phyloP scores from a whole-genome alignment of 2,329 filamentous ascomycete species.

The Phialophora chinensis region DNA sequence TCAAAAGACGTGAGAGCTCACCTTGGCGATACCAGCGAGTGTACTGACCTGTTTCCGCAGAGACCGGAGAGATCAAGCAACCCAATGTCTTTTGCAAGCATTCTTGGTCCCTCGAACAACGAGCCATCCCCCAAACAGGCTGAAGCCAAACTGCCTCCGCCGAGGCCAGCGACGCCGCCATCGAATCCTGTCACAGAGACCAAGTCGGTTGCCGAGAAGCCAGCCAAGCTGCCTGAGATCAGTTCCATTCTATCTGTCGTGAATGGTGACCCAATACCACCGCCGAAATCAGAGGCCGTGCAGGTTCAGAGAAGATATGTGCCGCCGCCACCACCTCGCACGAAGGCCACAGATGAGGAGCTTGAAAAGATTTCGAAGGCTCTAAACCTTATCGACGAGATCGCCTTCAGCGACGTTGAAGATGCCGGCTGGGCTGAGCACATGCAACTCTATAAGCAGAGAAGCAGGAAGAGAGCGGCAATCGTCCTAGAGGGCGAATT shows the following conservation, averaged over 20 bases:
- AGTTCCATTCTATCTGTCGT: constrained; percentile 34
- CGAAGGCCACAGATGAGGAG: constrained; percentile 63
- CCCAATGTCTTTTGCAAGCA: constrained; percentile 95
- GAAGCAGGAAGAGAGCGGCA: constrained; percentile 69
- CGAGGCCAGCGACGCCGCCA: constrained; percentile 39
- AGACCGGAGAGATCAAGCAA: constrained; percentile 77
- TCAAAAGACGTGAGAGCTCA: constrained; percentile 45
- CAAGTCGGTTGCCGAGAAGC: constrained; percentile 18
- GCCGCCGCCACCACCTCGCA: constrained; percentile 63
- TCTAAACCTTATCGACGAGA: constrained; percentile 64
- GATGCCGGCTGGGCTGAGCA: constrained; percentile 58
- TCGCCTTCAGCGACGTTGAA: constrained; percentile 64
- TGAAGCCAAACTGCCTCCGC: constrained; percentile 34
- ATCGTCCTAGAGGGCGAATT: constrained; percentile 69
- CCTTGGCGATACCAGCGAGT: constrained; percentile 10
- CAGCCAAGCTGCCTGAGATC: constrained; percentile 40
- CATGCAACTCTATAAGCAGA: constrained; percentile 59
- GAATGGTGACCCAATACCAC: constrained; percentile 28
- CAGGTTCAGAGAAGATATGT: constrained; percentile 58
- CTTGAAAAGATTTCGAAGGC: constrained; percentile 72
- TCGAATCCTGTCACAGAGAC: constrained; percentile 35
- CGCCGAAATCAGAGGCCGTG: constrained; percentile 50
- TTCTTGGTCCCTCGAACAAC: constrained; percentile 59
- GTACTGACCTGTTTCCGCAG: constrained; percentile 50
- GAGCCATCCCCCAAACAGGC: constrained; percentile 40